Base-by-base conservation (phyloP, 164 flowering plant species). In the Annona squamosa region DNA sequence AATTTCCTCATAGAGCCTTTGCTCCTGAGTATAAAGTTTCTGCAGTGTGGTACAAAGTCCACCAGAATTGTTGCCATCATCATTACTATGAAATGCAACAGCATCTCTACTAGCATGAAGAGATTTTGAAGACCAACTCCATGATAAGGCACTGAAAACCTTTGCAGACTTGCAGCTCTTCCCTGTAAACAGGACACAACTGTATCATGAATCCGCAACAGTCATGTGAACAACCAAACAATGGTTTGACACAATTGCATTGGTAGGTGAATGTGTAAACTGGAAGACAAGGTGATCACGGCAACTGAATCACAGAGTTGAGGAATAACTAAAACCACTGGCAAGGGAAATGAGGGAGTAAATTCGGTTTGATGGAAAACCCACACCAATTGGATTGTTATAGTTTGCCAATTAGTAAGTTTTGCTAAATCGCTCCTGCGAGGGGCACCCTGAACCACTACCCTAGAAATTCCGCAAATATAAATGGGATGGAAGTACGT, bases 71-170 rank as follows among this genome's bases (percentile, higher is more conserved):
- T 88, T 88, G n/a, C 90, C 88, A 66, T 91, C 98, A 79, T 75
- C 67, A 3, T 82, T 68, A 46, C 77, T 85, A 76, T 73, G 65
- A 69, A 64, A 47, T 63, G 80, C 83, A 68, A 70, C 57, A 64
- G 80, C 69, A 71, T 86, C 91, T 82, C 80, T 87, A 65, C 82
- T 59, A 44, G 82, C 73, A 66, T 85, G 88, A 82, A 87, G 89
- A 46, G 94, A 85, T 78, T 81, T 91, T 5, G 92, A 93, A 66
- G 97, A 89, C 97, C 95, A 79, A 74, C 84, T 87, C 98, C 97
- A 89, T 46, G 97, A 88, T 78, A 91, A 76, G 63, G 92, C 87
- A 81, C 87, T 90, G 75, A 91, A 90, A 46, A 93, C 95, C 78
- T 89, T 93, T 6, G 90, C 84, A 46, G 98, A 88, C 81, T 83